Base-by-base conservation (phyloP, 257 asterid genomes). In the Penstemon barbatus region DNA sequence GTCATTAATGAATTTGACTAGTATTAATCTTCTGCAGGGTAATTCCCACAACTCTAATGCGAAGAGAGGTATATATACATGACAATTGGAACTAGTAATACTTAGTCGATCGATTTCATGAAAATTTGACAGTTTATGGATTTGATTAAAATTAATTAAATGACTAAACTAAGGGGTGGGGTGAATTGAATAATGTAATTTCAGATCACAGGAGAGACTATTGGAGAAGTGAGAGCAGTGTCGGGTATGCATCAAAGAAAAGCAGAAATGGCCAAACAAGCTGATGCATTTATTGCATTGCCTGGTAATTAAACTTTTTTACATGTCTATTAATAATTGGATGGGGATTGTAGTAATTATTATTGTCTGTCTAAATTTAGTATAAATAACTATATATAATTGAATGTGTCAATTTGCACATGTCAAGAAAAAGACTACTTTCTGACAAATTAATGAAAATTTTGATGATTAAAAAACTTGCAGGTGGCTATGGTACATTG, bases 401-500 rank as follows among this genome's bases (percentile, higher is more conserved):
- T 25, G 2, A 60, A 51, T 53, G 37, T 18, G 52, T 63, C 38
- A 51, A 40, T n/a, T 40, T 6, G 48, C 75, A 49, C 56, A 64
- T 65, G 61, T 43, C 48, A 48, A 64, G 18, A 18, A 52, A 59
- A 18, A 36, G 13, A 18, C 37, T 54, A 6, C 65, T 15, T 15
- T 15, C 18, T 15, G 18, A 71, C 18, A 66, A 45, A 71, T 52
- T 8, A 52, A 49, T 68, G 37, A 40, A 57, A 66, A 53, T 13
- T 41, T 10, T 9, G 50, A 10, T 60, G 19, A 11, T n/a, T 66
- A 12, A 39, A 10, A 62, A 66, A 41, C 9, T 33, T 70, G 80
- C 84, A 87, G 98, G 98, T 84, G 98, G 98, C 38, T 92, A 92
- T 71, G 98, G 98, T 8, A 92, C 98, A 74, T 71, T 92, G 82